phyloP scores from a whole-genome alignment of 1,284 basidiomycete species.

The Hortiboletus rubellus region DNA sequence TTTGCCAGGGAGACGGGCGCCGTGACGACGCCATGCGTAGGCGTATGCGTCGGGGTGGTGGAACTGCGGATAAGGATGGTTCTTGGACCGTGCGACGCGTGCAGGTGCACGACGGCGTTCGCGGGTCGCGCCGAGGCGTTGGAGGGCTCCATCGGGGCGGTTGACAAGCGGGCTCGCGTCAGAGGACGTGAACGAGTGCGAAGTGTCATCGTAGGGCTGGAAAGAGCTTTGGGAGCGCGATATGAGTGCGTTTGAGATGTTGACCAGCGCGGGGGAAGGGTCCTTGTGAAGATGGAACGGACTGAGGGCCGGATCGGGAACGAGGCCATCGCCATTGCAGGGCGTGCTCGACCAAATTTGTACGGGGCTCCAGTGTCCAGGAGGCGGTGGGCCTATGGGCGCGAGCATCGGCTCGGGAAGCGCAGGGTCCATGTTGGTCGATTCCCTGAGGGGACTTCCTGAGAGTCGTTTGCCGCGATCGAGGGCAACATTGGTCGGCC shows the following conservation, averaged over 20 bases:
- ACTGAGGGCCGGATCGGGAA: background rate
- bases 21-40: slow-evolving; percentile 21
- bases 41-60: slow-evolving; percentile 18
- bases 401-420: slow-evolving; percentile 5
- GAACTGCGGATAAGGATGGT: slow-evolving; percentile 12
- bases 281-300: slow-evolving; percentile 9
- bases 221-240: slow-evolving; percentile 21
- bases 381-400: slow-evolving; percentile 17
- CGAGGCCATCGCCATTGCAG: slow-evolving; percentile 5
- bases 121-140: background rate
- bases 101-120: background rate
- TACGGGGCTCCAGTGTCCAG: slow-evolving; percentile 18
- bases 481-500: slow-evolving; percentile 14
- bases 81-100: background rate
- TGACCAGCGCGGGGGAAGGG: background rate
- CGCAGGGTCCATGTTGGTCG: slow-evolving; percentile 1
- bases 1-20: slow-evolving; percentile 22
- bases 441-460: slow-evolving; percentile 27
- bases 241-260: slow-evolving; percentile 26
- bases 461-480: slow-evolving; percentile 12
- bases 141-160: background rate
- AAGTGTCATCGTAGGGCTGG: slow-evolving; percentile 13
- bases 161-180: slow-evolving; percentile 1
- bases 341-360: slow-evolving; percentile 33
- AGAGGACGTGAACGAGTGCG: slow-evolving; percentile 4